Conservation (phyloP, 768 basidiomycete species). For the Pisolithus tinctorius region DNA sequence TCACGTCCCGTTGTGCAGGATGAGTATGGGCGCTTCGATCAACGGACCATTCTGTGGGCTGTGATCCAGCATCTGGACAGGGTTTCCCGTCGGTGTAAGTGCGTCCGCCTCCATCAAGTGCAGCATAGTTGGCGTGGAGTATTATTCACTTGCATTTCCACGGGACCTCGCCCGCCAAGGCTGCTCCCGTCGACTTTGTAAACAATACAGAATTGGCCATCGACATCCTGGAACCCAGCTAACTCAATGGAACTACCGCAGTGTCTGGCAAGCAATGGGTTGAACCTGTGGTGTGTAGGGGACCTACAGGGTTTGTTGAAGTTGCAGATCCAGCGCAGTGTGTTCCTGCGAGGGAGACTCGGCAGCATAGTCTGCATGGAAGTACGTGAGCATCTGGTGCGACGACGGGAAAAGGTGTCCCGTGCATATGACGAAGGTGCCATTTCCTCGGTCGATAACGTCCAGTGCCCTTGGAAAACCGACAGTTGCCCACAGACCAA, state of each 20-base stretch:
- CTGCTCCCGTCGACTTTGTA: constrained; percentile 28
- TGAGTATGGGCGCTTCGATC: constrained; percentile 21
- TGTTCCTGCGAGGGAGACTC: background rate
- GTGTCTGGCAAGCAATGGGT: constrained; percentile 18
- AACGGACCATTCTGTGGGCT: constrained; percentile 21
- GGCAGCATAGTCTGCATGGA: constrained; percentile 8
- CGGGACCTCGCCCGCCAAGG: constrained; percentile 21
- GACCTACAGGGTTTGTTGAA: constrained; percentile 15
- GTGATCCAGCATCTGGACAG: constrained; percentile 21
- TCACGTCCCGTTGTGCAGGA: constrained; percentile 5
- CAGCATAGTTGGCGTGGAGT: constrained; percentile 22
- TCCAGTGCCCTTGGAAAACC: constrained; percentile 17
- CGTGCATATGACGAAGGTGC: constrained; percentile 15
- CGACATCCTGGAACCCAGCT: constrained; percentile 18
- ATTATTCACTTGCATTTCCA: constrained; percentile 15
- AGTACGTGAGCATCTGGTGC: too few relatives aligned
- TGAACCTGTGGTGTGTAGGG: constrained; percentile 19
- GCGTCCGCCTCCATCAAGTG: constrained; percentile 23
- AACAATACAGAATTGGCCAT: constrained; percentile 20
- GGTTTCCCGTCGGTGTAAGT: constrained; percentile 12
- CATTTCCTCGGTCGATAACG: constrained; percentile 10
- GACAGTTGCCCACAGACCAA: constrained; percentile 16
- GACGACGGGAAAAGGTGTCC: background rate
- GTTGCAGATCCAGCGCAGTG: constrained; percentile 25
- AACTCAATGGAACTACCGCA: constrained; percentile 25